A percentile compares a stretch with the other conserved stretches of the same genome.
These are phyloP conservation scores for Dictyostelium purpureum DNA, from an alignment of 78 protist species.

Conservation along the genomic window DNA sequence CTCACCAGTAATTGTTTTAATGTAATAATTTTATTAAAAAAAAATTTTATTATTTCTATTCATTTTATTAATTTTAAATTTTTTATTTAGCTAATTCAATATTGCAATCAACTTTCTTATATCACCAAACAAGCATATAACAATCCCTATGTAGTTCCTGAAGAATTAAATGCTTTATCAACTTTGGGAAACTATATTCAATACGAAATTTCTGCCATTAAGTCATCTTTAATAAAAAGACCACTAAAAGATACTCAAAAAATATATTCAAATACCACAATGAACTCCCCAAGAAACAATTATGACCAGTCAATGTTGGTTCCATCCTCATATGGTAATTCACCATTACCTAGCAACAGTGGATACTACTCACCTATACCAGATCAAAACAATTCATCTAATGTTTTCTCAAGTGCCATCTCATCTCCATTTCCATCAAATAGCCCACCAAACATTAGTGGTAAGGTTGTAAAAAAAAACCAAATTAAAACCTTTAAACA, in stretches of 20 bases:
- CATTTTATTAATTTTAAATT: too few relatives aligned
- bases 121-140: constrained; percentile 16
- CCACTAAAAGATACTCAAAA: not conserved
- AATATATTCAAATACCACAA: not conserved
- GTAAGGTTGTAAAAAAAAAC: not conserved
- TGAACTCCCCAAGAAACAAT: not conserved
- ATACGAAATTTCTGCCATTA: not conserved
- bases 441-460: not conserved
- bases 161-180: not conserved
- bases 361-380: not conserved
- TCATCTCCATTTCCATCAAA: constrained; percentile 10
- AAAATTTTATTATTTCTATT: too few relatives aligned
- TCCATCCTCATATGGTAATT: not conserved
- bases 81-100: constrained; percentile 23
- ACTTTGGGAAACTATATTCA: not conserved
- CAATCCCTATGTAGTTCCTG: not conserved
- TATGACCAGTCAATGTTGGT: not conserved
- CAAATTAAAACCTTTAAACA: not conserved
- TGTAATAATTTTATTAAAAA: constrained; percentile 7
- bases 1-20: constrained; percentile 20
- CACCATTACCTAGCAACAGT: not conserved
- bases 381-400: not conserved
- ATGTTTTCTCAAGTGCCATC: not conserved
- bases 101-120: constrained; percentile 1
- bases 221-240: not conserved